Percentiles rank a stretch among this genome's conserved stretches.
phyloP scores from a whole-genome alignment of 164 flowering plant genomes.

The Berberis thunbergii region DNA sequence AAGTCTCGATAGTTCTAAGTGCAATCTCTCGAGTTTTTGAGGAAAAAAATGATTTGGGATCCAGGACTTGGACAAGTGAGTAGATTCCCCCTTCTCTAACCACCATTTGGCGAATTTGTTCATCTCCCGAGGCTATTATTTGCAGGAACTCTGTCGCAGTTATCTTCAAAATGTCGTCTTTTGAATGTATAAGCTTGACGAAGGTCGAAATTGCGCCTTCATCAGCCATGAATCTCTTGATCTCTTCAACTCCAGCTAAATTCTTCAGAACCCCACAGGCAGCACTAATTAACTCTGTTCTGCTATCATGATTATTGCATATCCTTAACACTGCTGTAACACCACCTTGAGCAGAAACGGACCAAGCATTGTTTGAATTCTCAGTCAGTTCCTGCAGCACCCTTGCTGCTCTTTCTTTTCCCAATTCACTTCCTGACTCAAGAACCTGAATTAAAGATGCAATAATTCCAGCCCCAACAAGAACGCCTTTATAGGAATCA shows the following conservation, averaged over 20 bases:
- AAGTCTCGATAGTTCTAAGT: slow-evolving; percentile 44
- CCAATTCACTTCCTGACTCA: slow-evolving; percentile 31
- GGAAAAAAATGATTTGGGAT: slow-evolving; percentile 32
- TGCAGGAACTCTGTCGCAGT: slow-evolving; percentile 55
- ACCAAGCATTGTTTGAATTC: slow-evolving; percentile 83
- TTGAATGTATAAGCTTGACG: slow-evolving; percentile 33
- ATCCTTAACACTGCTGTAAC: slow-evolving; percentile 59
- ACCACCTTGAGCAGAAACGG: slow-evolving; percentile 86
- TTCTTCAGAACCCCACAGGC: slow-evolving; percentile 69
- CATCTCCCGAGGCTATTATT: slow-evolving; percentile 46
- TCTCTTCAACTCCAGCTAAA: slow-evolving; percentile 77
- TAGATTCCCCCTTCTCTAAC: slow-evolving; percentile 54
- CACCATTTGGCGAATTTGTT: slow-evolving; percentile 28
- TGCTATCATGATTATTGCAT: slow-evolving; percentile 25
- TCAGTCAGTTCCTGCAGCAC: slow-evolving; percentile 39
- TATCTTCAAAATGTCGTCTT: slow-evolving; percentile 42
- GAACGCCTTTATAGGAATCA: slow-evolving; percentile 25
- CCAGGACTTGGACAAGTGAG: slow-evolving; percentile 35
- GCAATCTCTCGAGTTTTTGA: slow-evolving; percentile 46
- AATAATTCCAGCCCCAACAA: slow-evolving; percentile 52
- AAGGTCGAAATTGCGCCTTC: slow-evolving; percentile 52
- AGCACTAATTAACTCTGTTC: slow-evolving; percentile 30
- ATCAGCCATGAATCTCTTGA: slow-evolving; percentile 70
- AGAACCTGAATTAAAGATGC: slow-evolving; percentile 61
- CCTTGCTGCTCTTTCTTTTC: slow-evolving; percentile 20